phyloP scores from a whole-genome alignment of 2,329 filamentous ascomycete species.

The Plectosphaerella cucumerina region DNA sequence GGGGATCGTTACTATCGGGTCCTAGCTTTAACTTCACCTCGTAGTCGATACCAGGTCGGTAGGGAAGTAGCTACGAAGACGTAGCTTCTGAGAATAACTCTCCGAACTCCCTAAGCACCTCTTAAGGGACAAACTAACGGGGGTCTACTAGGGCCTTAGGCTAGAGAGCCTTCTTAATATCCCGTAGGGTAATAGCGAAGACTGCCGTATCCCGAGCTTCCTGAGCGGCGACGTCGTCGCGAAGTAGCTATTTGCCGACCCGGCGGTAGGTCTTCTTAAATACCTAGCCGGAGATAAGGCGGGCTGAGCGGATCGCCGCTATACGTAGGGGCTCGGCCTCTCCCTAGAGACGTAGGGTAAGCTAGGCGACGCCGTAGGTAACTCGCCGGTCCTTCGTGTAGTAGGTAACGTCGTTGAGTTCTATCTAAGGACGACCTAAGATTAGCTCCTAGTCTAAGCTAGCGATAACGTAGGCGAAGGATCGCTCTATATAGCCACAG shows the following conservation, averaged over 20 bases:
- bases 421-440: background rate
- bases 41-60: background rate
- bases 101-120: background rate
- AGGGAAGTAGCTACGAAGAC: background rate
- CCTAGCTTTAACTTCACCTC: background rate
- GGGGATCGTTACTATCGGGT: background rate
- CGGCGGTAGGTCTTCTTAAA: background rate
- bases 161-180: background rate
- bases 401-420: background rate
- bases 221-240: too few species aligned
- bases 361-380: background rate
- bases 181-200: background rate
- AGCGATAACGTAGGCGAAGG: background rate
- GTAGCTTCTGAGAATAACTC: background rate
- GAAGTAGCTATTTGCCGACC: background rate
- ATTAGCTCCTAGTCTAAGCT: background rate
- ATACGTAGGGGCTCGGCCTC: background rate
- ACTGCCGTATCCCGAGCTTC: background rate
- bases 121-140: background rate
- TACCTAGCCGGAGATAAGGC: background rate
- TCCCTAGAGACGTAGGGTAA: background rate
- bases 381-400: background rate
- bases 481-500: background rate
- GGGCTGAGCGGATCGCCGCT: background rate
- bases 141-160: background rate